Conservation (phyloP, 768 basidiomycete species). For the Amanita pallidorosea region DNA sequence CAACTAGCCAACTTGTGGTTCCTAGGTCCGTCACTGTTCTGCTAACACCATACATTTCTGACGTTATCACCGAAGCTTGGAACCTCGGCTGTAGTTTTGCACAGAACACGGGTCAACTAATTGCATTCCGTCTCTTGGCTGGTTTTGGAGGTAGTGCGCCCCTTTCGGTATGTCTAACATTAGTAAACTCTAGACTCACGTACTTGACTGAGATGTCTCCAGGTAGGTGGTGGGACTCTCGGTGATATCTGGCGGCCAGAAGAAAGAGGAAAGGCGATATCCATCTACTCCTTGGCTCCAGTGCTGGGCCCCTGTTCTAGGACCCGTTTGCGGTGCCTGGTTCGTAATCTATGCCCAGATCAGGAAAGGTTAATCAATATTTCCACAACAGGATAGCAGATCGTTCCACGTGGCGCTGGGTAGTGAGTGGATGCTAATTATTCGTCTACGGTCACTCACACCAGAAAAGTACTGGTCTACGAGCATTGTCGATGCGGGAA, state of each 20-base stretch:
- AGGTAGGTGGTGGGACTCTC: conserved; percentile 56
- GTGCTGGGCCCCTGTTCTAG: conserved; percentile 55
- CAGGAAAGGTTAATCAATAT: background rate
- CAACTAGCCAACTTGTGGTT: conserved; percentile 57
- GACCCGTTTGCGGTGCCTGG: conserved; percentile 42
- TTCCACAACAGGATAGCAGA: conserved; percentile 39
- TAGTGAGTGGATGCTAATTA: conserved; percentile 26
- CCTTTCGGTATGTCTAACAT: conserved; percentile 35
- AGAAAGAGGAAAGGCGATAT: conserved; percentile 52
- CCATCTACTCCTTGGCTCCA: conserved; percentile 56
- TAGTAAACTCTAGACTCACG: conserved; percentile 11
- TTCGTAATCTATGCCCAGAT: background rate
- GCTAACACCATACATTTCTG: background rate
- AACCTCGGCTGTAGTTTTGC: conserved; percentile 62
- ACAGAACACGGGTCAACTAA: conserved; percentile 41
- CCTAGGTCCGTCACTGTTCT: conserved; percentile 30
- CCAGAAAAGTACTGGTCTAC: conserved; percentile 52
- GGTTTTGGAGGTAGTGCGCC: conserved; percentile 70
- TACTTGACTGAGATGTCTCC: background rate
- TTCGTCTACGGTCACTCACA: background rate
- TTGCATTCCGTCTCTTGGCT: conserved; percentile 58
- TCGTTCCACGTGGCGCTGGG: conserved; percentile 62
- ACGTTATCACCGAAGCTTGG: conserved; percentile 29
- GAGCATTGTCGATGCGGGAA: conserved; percentile 38
- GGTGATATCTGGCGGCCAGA: conserved; percentile 51